Percentiles rank a stretch among this genome's conserved stretches.
Evolutionary conservation across 768 basidiomycete species (phyloP).

Genomic region (Mycena latifolia): DNA sequence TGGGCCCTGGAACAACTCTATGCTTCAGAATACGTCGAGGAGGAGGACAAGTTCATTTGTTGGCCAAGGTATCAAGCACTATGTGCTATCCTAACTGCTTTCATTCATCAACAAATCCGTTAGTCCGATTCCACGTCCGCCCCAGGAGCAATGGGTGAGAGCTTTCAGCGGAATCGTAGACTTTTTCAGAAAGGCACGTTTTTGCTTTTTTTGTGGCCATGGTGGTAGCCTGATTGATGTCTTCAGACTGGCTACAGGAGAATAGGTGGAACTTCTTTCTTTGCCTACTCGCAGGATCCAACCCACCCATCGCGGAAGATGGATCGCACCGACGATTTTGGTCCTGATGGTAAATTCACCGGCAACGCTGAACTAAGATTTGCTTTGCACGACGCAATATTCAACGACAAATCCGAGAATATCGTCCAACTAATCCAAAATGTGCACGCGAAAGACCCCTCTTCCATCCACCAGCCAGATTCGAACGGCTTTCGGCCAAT

Average conservation of each 20-base stretch:
- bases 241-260: constrained; percentile 18
- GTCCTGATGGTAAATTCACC: not conserved
- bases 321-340: constrained; percentile 7
- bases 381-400: constrained; percentile 13
- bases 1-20: constrained; percentile 22
- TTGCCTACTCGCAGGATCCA: constrained; percentile 22
- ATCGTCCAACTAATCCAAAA: constrained; percentile 4
- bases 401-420: constrained; percentile 4
- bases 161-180: constrained; percentile 19
- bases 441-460: constrained; percentile 2
- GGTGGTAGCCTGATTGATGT: not conserved
- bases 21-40: constrained; percentile 16
- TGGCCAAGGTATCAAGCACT: constrained; percentile 19
- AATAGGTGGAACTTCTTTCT: constrained; percentile 20
- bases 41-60: constrained; percentile 22
- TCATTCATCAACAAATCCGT: not conserved
- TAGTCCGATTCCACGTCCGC: constrained; percentile 24
- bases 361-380: not conserved
- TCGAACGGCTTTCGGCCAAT: constrained; percentile 16
- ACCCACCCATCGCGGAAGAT: constrained; percentile 17
- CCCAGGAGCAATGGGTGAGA: constrained; percentile 11
- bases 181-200: constrained; percentile 19
- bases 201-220: not conserved
- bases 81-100: not conserved
- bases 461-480: constrained; percentile 7